Evolutionary conservation across 2,329 filamentous ascomycete genomes (phyloP), one percentile per base, ranked within the genome.

Genomic region (Hysterium pulicare): DNA sequence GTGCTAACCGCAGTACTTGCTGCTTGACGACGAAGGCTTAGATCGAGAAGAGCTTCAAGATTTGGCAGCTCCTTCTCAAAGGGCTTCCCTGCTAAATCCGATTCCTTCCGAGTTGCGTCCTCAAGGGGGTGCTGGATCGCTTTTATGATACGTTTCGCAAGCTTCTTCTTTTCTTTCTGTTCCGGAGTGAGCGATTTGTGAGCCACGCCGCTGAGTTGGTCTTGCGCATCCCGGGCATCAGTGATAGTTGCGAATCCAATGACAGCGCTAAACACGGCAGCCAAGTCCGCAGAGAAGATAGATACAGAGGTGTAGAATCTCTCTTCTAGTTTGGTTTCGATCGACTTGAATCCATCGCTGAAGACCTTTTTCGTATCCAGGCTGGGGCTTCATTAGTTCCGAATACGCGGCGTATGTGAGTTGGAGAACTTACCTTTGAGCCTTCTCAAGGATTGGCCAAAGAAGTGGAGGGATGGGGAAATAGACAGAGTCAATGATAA

Each of bases 111-210:
- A 35, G 90, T 70, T 1, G 89, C 89, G 41, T 80, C 77, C 62
- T 95, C 86, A 3, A 95, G 73, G 33, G 82, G 77, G 11, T 86
- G 82, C 62, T 94, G 87, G 23, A 95, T 78, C 1, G 83, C 81
- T 63, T 89, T 94, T 51, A 95, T 78, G 47, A 96, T 95, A 20
- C 90, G 82, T 67, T 94, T 95, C 19, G 87, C 89, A n/a, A 95
- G 72, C 54, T 85, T 86, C 57, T 87, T 86, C 47, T 86, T 82
- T 53, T 95, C 87, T 44, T 87, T 86, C 46, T 89, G 81, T 55
- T 95, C 89, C 8, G 76, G 51, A 1, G 65, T 70, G 36, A 75
- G 55, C 5, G 62, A 63, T 45, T 59, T 61, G 44, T 73, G 68
- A 16, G 68, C 64, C 5, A 62, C 61, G 24, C 61, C 68, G 37